Evolutionary conservation across 2,329 filamentous ascomycete genomes (phyloP), one percentile per base, ranked within the genome.

Genomic region (Rhynchosporium agropyri): DNA sequence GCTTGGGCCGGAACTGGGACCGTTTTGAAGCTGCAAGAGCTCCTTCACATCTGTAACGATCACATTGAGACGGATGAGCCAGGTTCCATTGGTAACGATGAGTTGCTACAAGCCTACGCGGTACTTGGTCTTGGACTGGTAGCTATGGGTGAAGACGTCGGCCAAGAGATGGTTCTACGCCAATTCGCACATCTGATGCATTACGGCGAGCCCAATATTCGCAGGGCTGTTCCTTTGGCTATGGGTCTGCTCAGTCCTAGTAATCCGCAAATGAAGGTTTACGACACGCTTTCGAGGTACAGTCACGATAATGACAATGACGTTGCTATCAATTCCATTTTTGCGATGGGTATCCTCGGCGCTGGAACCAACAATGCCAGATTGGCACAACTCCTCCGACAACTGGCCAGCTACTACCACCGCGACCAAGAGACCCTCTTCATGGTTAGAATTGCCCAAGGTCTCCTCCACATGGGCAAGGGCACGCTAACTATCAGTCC

Each of bases 231-330:
- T 36, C 95, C 95, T 42, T 83, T 99, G 60, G 95, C 95, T 31
- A 96, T 99, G 92, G 96, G 93, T 73, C 84, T 99, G 60, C 89
- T 99, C 74, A 97, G 91, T 78, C 92, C 96, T 12, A 97, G 92
- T 79, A 99, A 99, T 80, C 95, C 95, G 10, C 96, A 99, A 77
- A 99, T 99, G 94, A 99, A 98, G 83, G 91, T 99, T 54, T 99
- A 99, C 80, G 95, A 99, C 77, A 99, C 95, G 0, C 82, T 99
- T 10, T 99, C 95, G 58, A 85, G 95, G 74, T 99, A 99, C 83
- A 96, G 90, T 68, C 95, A 99, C 84, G 95, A 99, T 80, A 99
- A 95, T 70, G 95, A 99, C 79, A 96, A 94, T 66, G 95, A 99
- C 73, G 95, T 99, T 53, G 95, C 95, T 45, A 90, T 99, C 77